Base-by-base conservation (phyloP, 164 flowering plant species). In the Umbellularia californica region DNA sequence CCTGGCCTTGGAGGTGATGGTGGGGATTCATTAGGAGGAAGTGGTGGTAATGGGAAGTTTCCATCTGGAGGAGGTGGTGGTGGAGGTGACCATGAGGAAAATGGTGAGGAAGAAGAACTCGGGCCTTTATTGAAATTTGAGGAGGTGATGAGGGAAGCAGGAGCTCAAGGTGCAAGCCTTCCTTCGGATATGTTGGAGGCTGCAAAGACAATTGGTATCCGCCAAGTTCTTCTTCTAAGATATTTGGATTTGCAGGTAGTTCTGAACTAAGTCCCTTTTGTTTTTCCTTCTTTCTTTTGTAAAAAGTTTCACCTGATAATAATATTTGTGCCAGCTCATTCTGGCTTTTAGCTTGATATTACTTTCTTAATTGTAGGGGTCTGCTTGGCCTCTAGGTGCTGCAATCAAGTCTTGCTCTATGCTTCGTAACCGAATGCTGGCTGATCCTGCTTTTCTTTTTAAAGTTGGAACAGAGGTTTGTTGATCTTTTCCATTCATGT, bases 401-500 rank as follows among this genome's bases (percentile, higher is more conserved):
- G 71, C 79, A 27, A 85, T 92, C 81, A 87, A 78, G 72, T 79
- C 84, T 41, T 95, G 84, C 69, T 72, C 92, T 11, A 81, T 90
- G 93, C 89, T 95, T 2, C 89, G 99, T 1, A 90, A 93, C 78
- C 77, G 98, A 62, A 89, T 95, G 97, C 83, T 95, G 73, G 98
- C 94, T 68, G 99, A 95, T 79, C 97, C 97, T 15, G 80, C 94
- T 50, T 95, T 95, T 73, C 89, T 95, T 58, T 95, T 93, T 72
- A 93, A 95, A 88, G 80, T 95, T 70, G 99, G 93, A 72, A 89
- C 88, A 17, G 99, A 95, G 96, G 98, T 93, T 74, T 69, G 87
- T 79, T 65, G 1, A 68, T 70, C 22, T 50, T 25, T 28, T 20
- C 13, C 24, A 47, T 69, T 7, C 41, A 15, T 20, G 5, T 69